Percentiles rank a stretch among this genome's conserved stretches.
These are phyloP conservation scores for Stentor roeselii DNA, from an alignment of 73 alveolate species.

Conservation along the genomic window DNA sequence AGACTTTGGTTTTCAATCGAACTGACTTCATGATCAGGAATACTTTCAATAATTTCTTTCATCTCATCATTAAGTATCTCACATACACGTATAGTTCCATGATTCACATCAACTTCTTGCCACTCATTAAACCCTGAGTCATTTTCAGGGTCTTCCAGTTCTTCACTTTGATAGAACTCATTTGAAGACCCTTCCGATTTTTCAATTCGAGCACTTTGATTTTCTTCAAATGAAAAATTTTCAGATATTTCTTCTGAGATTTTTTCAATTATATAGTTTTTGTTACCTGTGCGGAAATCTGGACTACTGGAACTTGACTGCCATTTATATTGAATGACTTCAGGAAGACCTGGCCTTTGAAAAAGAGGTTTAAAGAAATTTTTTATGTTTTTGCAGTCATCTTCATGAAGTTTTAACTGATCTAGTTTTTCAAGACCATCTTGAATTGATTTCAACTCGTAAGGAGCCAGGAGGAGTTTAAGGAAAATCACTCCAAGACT, in stretches of 20 bases:
- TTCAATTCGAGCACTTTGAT: not conserved
- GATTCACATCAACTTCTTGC: not conserved
- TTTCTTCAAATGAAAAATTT: not conserved
- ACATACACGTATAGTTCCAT: not conserved
- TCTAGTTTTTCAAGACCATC: not conserved
- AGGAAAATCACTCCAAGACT: not conserved
- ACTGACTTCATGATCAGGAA: not conserved
- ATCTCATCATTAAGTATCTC: not conserved
- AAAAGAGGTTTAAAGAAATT: not conserved
- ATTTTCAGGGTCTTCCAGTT: not conserved
- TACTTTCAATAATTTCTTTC: not conserved
- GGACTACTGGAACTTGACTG: not conserved
- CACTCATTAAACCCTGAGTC: not conserved
- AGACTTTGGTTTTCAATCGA: not conserved
- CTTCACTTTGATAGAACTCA: not conserved
- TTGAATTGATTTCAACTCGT: not conserved
- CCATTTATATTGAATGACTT: not conserved
- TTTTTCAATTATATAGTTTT: not conserved
- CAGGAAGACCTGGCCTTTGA: not conserved
- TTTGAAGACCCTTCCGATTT: not conserved
- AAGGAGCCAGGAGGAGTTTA: not conserved
- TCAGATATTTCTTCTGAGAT: not conserved
- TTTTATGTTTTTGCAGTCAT: not conserved
- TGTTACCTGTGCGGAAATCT: not conserved
- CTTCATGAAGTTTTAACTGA: not conserved